phyloP scores from a whole-genome alignment of 2,329 filamentous ascomycete species.

The Pseudovirgaria hyperparasitica region DNA sequence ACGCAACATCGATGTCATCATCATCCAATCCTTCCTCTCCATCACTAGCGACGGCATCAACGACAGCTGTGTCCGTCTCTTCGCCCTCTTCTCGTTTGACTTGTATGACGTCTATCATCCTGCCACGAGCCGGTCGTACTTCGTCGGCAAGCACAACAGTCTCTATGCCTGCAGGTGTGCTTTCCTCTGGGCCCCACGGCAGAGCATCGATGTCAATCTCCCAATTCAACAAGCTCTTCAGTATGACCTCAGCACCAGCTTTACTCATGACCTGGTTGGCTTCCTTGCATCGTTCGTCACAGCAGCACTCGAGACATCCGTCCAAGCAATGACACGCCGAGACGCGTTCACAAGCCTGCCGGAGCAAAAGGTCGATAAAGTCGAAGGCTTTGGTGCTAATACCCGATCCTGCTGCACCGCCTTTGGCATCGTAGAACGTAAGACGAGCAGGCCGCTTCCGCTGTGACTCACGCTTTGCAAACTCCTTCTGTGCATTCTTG shows the following conservation, averaged over 20 bases:
- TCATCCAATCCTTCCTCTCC: neutral
- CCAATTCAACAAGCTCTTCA: constrained; percentile 61
- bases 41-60: neutral
- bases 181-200: constrained; percentile 70
- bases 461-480: constrained; percentile 53
- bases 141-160: constrained; percentile 65
- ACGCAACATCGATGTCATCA: too few relatives aligned
- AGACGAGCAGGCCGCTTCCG: constrained; percentile 78
- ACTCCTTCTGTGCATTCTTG: constrained; percentile 79
- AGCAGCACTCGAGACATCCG: constrained; percentile 85
- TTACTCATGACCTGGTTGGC: constrained; percentile 91
- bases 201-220: constrained; percentile 74
- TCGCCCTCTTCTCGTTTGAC: constrained; percentile 21
- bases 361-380: constrained; percentile 67
- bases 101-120: constrained; percentile 28
- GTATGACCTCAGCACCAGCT: constrained; percentile 67
- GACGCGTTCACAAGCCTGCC: constrained; percentile 63
- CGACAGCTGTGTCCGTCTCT: too few relatives aligned
- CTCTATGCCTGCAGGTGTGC: constrained; percentile 59
- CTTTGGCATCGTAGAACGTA: constrained; percentile 92
- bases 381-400: constrained; percentile 92
- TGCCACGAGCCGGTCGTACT: constrained; percentile 38
- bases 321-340: constrained; percentile 62
- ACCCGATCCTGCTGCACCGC: constrained; percentile 68
- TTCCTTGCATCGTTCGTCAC: constrained; percentile 71